A percentile compares a stretch with the other conserved stretches of the same genome.
Conservation (phyloP, 305 asterid species). For the Fraxinus ornus region DNA sequence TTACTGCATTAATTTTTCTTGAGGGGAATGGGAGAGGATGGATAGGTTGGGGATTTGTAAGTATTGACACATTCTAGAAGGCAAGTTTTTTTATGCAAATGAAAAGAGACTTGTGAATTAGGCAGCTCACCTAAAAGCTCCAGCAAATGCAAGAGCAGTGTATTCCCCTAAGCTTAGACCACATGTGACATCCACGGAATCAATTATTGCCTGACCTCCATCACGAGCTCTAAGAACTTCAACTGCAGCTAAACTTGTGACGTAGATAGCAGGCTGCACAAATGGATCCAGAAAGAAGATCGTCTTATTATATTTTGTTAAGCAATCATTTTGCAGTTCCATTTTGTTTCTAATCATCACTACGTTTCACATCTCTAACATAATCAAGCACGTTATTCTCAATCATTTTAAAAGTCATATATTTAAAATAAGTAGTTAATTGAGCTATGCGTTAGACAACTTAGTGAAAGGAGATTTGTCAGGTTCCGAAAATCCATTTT, state of each 20-base stretch:
- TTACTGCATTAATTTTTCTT: not conserved
- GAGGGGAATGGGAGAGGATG: not conserved
- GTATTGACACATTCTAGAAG: not conserved
- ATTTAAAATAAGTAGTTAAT: not conserved
- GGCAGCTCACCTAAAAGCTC: slow-evolving; percentile 79
- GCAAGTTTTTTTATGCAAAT: not conserved
- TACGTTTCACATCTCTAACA: not conserved
- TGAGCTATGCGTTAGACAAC: not conserved
- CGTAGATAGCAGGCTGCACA: slow-evolving; percentile 91
- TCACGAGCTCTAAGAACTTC: slow-evolving; percentile 94
- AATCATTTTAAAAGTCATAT: not conserved
- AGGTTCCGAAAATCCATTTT: not conserved
- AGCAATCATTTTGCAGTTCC: not conserved
- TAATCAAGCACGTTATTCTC: not conserved
- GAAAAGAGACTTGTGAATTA: slow-evolving; percentile 15
- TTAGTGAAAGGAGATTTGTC: not conserved
- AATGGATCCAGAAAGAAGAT: slow-evolving; percentile 19
- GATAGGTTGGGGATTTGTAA: not conserved
- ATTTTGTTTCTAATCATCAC: not conserved
- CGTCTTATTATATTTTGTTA: not conserved
- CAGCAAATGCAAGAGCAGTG: slow-evolving; percentile 97
- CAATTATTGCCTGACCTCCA: slow-evolving; percentile 88
- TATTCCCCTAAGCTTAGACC: slow-evolving; percentile 98
- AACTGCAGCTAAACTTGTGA: slow-evolving; percentile 97
- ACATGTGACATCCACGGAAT: slow-evolving; percentile 88